A percentile compares a stretch with the other conserved stretches of the same genome.
Conservation (phyloP, 2,329 filamentous ascomycete genomes). For the Cladosporium oxysporum region DNA sequence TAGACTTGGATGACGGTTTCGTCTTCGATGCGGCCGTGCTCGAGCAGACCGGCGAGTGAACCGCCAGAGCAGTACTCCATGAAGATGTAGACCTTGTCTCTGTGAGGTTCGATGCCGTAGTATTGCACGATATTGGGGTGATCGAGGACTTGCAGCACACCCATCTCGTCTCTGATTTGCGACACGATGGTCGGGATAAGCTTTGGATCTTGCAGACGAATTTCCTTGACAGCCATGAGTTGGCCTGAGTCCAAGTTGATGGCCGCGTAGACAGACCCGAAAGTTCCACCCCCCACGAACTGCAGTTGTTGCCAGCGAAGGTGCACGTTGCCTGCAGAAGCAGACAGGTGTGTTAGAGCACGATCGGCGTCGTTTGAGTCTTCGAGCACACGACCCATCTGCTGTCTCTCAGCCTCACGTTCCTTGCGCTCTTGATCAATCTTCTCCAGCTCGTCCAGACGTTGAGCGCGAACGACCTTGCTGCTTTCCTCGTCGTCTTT, state of each 20-base stretch:
- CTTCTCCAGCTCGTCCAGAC: slow-evolving; percentile 69
- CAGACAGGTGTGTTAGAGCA: slow-evolving; percentile 89
- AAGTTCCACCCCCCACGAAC: slow-evolving; percentile 94
- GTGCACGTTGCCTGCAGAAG: slow-evolving; percentile 90
- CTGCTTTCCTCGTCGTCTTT: slow-evolving; percentile 85
- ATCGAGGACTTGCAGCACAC: slow-evolving; percentile 89
- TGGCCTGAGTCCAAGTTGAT: slow-evolving; percentile 97
- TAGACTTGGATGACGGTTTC: slow-evolving; percentile 98
- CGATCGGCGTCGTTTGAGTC: slow-evolving; percentile 94
- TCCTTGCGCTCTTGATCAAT: slow-evolving; percentile 79
- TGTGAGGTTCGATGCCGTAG: slow-evolving; percentile 95
- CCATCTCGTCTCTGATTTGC: slow-evolving; percentile 97
- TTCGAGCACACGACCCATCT: slow-evolving; percentile 86
- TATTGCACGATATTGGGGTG: slow-evolving; percentile 98
- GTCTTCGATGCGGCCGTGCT: slow-evolving; percentile 96
- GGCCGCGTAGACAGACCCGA: slow-evolving; percentile 94
- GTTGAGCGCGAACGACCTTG: slow-evolving; percentile 71
- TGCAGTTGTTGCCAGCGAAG: slow-evolving; percentile 99
- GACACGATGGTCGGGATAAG: slow-evolving; percentile 90
- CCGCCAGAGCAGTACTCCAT: slow-evolving; percentile 99
- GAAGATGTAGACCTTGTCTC: slow-evolving; percentile 99
- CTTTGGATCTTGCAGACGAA: slow-evolving; percentile 93
- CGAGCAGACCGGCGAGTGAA: slow-evolving; percentile 82
- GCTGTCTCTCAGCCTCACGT: slow-evolving; percentile 80
- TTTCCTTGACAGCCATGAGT: slow-evolving; percentile 98